Percentiles rank a stretch among this genome's conserved stretches.
Evolutionary conservation across 164 flowering plant species (phyloP).

Genomic region (Houttuynia cordata): DNA sequence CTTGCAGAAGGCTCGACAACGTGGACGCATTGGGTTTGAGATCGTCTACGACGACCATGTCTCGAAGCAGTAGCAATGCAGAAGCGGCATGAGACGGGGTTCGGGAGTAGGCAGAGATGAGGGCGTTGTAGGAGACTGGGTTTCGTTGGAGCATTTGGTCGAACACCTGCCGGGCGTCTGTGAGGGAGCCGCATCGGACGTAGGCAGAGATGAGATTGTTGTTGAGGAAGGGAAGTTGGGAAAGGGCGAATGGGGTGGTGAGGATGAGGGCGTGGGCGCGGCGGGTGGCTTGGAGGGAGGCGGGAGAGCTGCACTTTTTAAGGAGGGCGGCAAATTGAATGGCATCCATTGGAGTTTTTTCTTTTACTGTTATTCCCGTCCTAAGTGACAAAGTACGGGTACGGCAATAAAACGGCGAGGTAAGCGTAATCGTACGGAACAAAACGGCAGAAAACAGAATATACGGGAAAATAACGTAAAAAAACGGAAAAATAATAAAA

Average conservation of each 20-base stretch:
- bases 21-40: conserved; percentile 46
- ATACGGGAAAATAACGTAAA: too few species aligned
- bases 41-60: conserved; percentile 23
- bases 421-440: too few species aligned
- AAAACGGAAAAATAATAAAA: too few species aligned
- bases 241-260: conserved; percentile 19
- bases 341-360: too few species aligned
- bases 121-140: conserved; percentile 61
- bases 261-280: conserved; percentile 65
- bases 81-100: conserved; percentile 14
- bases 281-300: conserved; percentile 44
- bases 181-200: conserved; percentile 38
- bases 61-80: conserved; percentile 24
- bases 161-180: conserved; percentile 42
- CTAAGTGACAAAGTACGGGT: too few species aligned
- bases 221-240: conserved; percentile 31
- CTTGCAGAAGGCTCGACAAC: conserved; percentile 60
- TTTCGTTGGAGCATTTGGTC: conserved; percentile 70
- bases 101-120: conserved; percentile 57
- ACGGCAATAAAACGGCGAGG: too few species aligned
- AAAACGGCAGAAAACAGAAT: too few species aligned
- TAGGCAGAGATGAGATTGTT: conserved; percentile 79
- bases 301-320: conserved; percentile 40
- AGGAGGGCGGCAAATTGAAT: conserved; percentile 16
- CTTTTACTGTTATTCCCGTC: too few species aligned